Base-by-base conservation (phyloP, 148 eudicot genomes). In the Bassia scoparia region DNA sequence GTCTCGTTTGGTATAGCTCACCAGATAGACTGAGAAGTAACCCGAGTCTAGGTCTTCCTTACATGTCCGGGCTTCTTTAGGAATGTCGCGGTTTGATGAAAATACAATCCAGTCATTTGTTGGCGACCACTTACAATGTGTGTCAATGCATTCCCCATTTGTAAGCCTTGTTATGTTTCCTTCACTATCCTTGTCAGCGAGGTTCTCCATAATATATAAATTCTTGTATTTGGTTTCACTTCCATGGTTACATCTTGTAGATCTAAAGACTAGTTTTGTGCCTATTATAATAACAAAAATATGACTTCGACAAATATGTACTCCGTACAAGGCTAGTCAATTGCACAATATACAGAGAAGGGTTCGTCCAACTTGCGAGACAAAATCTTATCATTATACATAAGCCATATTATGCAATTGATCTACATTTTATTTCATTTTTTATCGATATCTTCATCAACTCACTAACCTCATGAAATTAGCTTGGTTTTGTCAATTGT, bases 71-170 rank as follows among this genome's bases (percentile, higher is more conserved):
- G 53, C 34, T 16, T 2, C 66, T 41, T 26, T 20, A n/a, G 75
- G 80, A 53, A 54, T 71, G 4, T 35, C 56, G 0, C 80, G 75
- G 27, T 55, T 77, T 2, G 80, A 77, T 43, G 80, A 21, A 48
- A 77, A 77, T 55, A 61, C 80, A 15, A 77, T 77, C 76, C 76
- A 77, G 0, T 77, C 35, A 0, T 61, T 63, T 18, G 29, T 65
- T 18, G 76, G 71, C 2, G 80, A 71, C 76, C 80, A 71, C 26
- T 71, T 44, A 20, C 80, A 78, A 56, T 72, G 76, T 33, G 80
- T 70, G 68, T 78, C 80, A 1, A n/a, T 72, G 41, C 76, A 72
- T 1, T 46, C 8, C 7, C 76, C 72, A 7, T 58, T 20, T 17
- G 81, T 72, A 58, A 78, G 46, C 26, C 46, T 61, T 73, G 59